Base-by-base conservation (phyloP, 495 filamentous ascomycete genomes). In the Xylaria flabelliformis region DNA sequence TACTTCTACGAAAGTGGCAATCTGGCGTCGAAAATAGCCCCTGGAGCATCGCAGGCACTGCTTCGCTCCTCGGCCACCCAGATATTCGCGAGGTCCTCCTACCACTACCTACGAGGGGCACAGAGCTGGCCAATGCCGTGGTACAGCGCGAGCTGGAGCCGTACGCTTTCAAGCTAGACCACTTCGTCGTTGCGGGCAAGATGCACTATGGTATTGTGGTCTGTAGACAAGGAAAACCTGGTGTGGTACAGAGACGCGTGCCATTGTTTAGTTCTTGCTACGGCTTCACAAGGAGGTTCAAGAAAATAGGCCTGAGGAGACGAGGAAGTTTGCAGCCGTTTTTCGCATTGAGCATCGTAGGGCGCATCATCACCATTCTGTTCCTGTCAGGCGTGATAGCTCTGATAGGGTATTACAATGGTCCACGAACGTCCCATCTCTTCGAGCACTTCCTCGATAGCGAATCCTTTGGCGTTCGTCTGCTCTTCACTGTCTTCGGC, bases 391-490 rank as follows among this genome's bases (percentile, higher is more conserved):
- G 80, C 21, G 58, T 84, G 6, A 55, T 83, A 73, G 79, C 73
- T 34, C 69, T 85, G n/a, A 79, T 85, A 48, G 58, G 83, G 29
- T 84, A 83, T 34, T 87, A 86, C 70, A 79, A 83, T 70, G 77
- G 75, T n/a, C 80, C 82, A 1, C 74, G 73, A 0, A 74, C 72
- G 21, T 76, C 81, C 59, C 78, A 79, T 0, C 50, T 75, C 44
- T 87, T 86, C 44, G 84, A 86, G 70, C 66, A 71, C 9, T 87
- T 85, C 69, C 85, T 87, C 80, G 80, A 80, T 61, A 81, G 81
- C 55, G 76, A 82, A 34, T 75, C 72, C 39, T 85, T 85, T 64
- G 85, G 82, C 9, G 82, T 82, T 42, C 73, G 80, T n/a, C 83
- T 85, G 36, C 58, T 87, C 55, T 85, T 86, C 64, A 82, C 85